Evolutionary conservation across 495 filamentous ascomycete genomes (phyloP), one percentile per base, ranked within the genome.

Genomic region (Haplographium delicatum): DNA sequence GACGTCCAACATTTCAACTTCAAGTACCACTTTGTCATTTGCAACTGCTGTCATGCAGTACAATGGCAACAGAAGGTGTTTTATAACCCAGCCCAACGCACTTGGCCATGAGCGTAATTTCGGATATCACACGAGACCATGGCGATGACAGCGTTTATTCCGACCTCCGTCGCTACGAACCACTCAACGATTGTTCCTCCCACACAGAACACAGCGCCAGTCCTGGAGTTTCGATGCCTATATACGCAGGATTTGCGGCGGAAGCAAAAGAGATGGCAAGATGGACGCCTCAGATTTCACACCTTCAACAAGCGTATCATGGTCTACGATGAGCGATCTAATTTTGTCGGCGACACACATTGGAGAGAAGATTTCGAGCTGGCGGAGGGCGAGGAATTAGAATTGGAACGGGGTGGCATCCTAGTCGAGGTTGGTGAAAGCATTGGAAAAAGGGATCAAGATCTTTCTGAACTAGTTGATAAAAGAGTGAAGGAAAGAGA

Each of bases 201-300:
- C 1, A 56, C 72, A 10, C 78, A 81, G 49, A 82, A 81, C 62
- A 89, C 84, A 26, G 88, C 90, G 2, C 74, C 78, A 0, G 86
- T 95, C 22, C 68, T 85, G 57, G 88, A 93, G 55, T 91, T 82
- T 60, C 72, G 80, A 47, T 95, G 90, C 58, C 81, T 96, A 18
- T 96, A 85, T 66, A 95, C 87, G 4, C 78, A 84, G 54, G 90
- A 96, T 61, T 63, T 95, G 43, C 80, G 83, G 7, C 79, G 86
- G 43, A 96, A 96, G 66, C 80, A 85, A 44, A 96, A 96, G 67
- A 71, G 86, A 39, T 96, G 90, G 90, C 87, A 91, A 57, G 91
- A 96, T 84, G 91, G 91, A 34, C 80, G 82, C 38, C 75, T 95
- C 25, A 81, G 84, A 44, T 95, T 82, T 61, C 90, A 96, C 63